Conservation (phyloP, 1,139 yeast species). For the Scheffersomyces illinoinensis region DNA sequence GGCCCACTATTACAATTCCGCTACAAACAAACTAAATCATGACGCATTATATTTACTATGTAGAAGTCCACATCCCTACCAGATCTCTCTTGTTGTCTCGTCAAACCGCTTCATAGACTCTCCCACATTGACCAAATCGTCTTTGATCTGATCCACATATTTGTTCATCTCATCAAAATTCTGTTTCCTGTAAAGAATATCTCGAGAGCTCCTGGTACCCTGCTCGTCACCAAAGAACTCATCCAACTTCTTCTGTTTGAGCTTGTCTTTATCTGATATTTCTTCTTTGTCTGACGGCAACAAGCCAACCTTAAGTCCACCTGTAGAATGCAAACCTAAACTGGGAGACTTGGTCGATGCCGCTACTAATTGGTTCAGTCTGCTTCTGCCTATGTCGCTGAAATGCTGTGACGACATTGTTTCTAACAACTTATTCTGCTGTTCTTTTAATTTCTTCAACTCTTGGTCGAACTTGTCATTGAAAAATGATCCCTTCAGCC, state of each 20-base stretch:
- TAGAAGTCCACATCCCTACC: conserved; percentile 16
- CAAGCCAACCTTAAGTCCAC: not conserved
- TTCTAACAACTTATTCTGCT: conserved; percentile 62
- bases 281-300: not conserved
- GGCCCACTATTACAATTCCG: too few relatives aligned
- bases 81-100: conserved; percentile 36
- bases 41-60: not conserved
- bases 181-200: conserved; percentile 23
- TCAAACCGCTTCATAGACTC: conserved; percentile 46
- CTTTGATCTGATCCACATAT: conserved; percentile 38
- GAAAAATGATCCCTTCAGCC: conserved; percentile 58
- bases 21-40: too few relatives aligned
- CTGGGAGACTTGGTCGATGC: not conserved
- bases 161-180: conserved; percentile 41
- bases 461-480: conserved; percentile 60
- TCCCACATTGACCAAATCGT: conserved; percentile 34
- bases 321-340: not conserved
- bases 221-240: conserved; percentile 20
- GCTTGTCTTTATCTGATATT: conserved; percentile 5
- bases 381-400: conserved; percentile 10
- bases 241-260: conserved; percentile 14
- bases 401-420: conserved; percentile 50
- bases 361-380: not conserved
- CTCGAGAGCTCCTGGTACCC: conserved; percentile 10
- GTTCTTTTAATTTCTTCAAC: conserved; percentile 52